Percentiles rank a stretch among this genome's conserved stretches.
phyloP scores from a whole-genome alignment of 495 filamentous ascomycete genomes.

The Pseudotulostoma volvatum region DNA sequence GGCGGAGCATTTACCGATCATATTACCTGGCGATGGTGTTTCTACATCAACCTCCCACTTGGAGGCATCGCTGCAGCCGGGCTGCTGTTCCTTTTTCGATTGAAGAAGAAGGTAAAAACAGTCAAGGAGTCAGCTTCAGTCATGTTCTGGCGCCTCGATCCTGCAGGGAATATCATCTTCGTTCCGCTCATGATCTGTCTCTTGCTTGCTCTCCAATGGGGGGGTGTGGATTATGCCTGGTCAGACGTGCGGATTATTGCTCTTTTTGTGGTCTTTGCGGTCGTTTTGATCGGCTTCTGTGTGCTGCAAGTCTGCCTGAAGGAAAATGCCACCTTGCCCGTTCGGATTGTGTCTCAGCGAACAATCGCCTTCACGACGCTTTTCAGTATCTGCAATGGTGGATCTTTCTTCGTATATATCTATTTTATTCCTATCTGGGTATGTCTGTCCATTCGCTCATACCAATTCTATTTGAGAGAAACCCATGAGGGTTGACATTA shows the following conservation, averaged over 20 bases:
- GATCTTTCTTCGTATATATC: slow-evolving; percentile 9
- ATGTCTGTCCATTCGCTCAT: no score
- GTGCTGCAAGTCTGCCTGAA: slow-evolving; percentile 11
- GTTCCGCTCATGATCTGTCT: slow-evolving; percentile 17
- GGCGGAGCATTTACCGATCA: slow-evolving; percentile 31
- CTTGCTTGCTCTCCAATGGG: slow-evolving; percentile 27
- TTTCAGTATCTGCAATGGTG: slow-evolving; percentile 13
- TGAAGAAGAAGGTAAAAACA: slow-evolving; percentile 15
- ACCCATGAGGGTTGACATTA: no score
- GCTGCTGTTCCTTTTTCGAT: slow-evolving; percentile 26
- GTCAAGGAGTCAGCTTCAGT: slow-evolving; percentile 13
- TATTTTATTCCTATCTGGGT: slow-evolving; percentile 41
- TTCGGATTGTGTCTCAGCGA: slow-evolving; percentile 9
- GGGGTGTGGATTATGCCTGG: slow-evolving; percentile 20
- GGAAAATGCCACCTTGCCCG: slow-evolving; percentile 12
- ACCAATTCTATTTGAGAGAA: no score
- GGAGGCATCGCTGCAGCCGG: slow-evolving; percentile 22
- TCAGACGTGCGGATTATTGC: slow-evolving; percentile 15
- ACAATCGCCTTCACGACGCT: slow-evolving; percentile 8
- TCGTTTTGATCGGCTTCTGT: slow-evolving; percentile 13
- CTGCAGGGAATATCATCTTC: slow-evolving; percentile 12
- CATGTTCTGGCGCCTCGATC: slow-evolving; percentile 22
- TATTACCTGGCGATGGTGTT: slow-evolving; percentile 36
- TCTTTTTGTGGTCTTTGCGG: slow-evolving; percentile 17
- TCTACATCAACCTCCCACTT: slow-evolving; percentile 39